Conservation (phyloP, 306 rosid genomes). For the Spatholobus suberectus region DNA sequence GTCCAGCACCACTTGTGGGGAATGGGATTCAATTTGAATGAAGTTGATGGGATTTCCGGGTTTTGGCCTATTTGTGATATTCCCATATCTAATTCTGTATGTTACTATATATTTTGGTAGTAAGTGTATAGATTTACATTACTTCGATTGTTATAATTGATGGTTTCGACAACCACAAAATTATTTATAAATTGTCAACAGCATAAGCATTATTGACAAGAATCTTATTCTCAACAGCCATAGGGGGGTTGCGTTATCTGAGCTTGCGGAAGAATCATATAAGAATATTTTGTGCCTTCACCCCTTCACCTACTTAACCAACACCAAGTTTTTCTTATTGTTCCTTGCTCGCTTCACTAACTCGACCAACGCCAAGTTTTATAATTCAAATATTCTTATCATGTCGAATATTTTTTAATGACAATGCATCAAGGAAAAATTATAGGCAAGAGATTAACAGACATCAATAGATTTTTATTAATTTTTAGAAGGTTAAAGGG, state of each 20-base stretch:
- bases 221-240: conserved; percentile 58
- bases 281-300: conserved; percentile 47
- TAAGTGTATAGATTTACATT: background rate
- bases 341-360: conserved; percentile 51
- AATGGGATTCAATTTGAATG: conserved; percentile 39
- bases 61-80: conserved; percentile 40
- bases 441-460: background rate
- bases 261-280: conserved; percentile 36
- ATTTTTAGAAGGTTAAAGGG: background rate
- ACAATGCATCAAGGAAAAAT: background rate
- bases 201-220: conserved; percentile 48
- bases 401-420: conserved; percentile 38
- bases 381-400: conserved; percentile 47
- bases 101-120: background rate
- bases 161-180: background rate
- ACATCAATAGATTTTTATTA: background rate
- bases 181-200: conserved; percentile 28
- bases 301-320: conserved; percentile 47
- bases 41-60: conserved; percentile 27
- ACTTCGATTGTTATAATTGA: background rate
- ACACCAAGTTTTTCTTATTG: conserved; percentile 25
- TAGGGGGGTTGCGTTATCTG: conserved; percentile 48
- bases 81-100: conserved; percentile 35
- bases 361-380: conserved; percentile 48
- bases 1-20: conserved; percentile 30